Evolutionary conservation across 768 basidiomycete genomes (phyloP), one percentile per base, ranked within the genome.

Genomic region (Mycena filopes): DNA sequence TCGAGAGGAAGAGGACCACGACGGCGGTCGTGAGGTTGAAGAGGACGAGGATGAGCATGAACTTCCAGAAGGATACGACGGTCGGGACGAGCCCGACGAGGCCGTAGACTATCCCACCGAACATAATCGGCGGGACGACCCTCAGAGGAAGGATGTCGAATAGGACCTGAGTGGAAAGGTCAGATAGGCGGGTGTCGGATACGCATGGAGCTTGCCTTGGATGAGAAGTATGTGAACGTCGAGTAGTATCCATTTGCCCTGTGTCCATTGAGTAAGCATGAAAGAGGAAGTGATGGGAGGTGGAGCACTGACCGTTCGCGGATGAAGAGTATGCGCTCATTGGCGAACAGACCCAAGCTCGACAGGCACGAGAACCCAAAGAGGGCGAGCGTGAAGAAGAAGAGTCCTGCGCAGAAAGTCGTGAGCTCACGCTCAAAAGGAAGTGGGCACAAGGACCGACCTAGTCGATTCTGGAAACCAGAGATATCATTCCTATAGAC

Each of bases 181-280:
- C 16, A 53, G 42, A 8, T 1, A 33, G 23, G 7, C 10, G 28
- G 38, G 16, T 11, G 45, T 33, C 25, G 47, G 25, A 28, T 21
- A 53, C 43, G 15, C 10, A 49, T 7, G 53, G 43, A 62, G 63
- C 76, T 25, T 60, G 86, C 93, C 85, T 99, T 99, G 63, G 97
- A 96, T 1, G 93, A 82, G 77, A 99, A 99, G 82, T 99, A 99
- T 11, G 96, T 96, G 74, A 96, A 90, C 1, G 98, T 92, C 0
- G 95, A 94, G 77, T 99, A 99, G 78, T 99, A 99, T 15, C 98
- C 98, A 71, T 99, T 99, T 2, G 96, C 89, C 68, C 95, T 96
- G 75, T 42, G 18, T 31, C 25, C 47, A 45, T 38, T n/a, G 15
- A 48, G 40, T n/a, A 55, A 26, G 21, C 50, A 51, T 28, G 38